Percentiles rank a stretch among this genome's conserved stretches.
phyloP scores from a whole-genome alignment of 2,329 filamentous ascomycete genomes.

The Exophiala sp. region DNA sequence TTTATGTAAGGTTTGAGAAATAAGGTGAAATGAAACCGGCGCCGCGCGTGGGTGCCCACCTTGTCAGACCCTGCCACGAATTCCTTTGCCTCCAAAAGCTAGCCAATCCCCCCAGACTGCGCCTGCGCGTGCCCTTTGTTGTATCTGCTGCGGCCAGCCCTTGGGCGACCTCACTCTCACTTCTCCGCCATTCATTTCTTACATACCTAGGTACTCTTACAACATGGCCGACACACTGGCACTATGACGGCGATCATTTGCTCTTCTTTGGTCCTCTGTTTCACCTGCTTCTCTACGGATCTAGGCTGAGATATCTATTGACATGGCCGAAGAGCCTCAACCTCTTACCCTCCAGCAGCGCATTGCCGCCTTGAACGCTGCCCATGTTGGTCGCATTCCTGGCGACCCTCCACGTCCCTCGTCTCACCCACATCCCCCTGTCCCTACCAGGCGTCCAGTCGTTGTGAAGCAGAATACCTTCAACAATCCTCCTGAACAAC shows the following conservation, averaged over 20 bases:
- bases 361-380: constrained; percentile 44
- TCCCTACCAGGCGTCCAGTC: constrained; percentile 31
- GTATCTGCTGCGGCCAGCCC: too few relatives aligned
- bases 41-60: too few relatives aligned
- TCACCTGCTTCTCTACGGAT: background rate
- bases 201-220: too few relatives aligned
- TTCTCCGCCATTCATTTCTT: constrained; percentile 1
- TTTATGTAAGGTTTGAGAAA: too few relatives aligned
- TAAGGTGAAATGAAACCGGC: too few relatives aligned
- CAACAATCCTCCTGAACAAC: constrained; percentile 36
- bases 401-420: constrained; percentile 31
- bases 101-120: too few relatives aligned
- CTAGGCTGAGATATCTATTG: constrained; percentile 9
- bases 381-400: constrained; percentile 38
- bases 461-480: constrained; percentile 31
- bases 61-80: too few relatives aligned
- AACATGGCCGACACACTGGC: background rate
- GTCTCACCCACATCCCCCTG: constrained; percentile 22
- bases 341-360: constrained; percentile 45
- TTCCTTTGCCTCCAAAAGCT: too few relatives aligned
- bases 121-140: too few relatives aligned
- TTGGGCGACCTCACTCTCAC: background rate
- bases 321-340: constrained; percentile 42
- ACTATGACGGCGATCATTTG: constrained; percentile 10
- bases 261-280: background rate